phyloP scores from a whole-genome alignment of 2,329 filamentous ascomycete genomes.

The Cryphonectria naterciae region DNA sequence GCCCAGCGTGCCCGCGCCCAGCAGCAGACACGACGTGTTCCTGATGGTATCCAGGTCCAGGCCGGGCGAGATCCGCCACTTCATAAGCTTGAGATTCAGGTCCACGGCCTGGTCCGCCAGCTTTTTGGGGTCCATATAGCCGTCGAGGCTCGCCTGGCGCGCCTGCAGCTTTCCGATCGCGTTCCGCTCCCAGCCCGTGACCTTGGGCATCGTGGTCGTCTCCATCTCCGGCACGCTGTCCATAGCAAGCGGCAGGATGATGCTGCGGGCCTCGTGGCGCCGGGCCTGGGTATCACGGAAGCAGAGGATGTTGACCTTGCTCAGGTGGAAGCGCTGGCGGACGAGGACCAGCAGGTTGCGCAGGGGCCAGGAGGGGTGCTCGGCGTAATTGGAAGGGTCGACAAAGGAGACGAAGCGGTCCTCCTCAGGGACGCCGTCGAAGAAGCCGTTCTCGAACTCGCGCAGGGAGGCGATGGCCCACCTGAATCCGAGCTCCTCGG shows the following conservation, averaged over 20 bases:
- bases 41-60: slow-evolving; percentile 89
- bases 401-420: slow-evolving; percentile 86
- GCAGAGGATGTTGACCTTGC: slow-evolving; percentile 81
- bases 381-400: slow-evolving; percentile 87
- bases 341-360: slow-evolving; percentile 87
- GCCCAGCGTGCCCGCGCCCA: slow-evolving; percentile 91
- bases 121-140: slow-evolving; percentile 89
- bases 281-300: slow-evolving; percentile 82
- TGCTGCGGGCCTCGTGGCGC: slow-evolving; percentile 79
- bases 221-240: slow-evolving; percentile 50
- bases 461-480: slow-evolving; percentile 81
- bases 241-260: slow-evolving; percentile 71
- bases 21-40: slow-evolving; percentile 82
- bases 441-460: slow-evolving; percentile 86
- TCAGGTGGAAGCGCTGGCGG: slow-evolving; percentile 77
- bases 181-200: slow-evolving; percentile 94
- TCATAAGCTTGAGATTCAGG: slow-evolving; percentile 96
- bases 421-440: slow-evolving; percentile 69
- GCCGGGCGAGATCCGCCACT: slow-evolving; percentile 92
- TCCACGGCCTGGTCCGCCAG: slow-evolving; percentile 94
- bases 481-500: slow-evolving; percentile 62
- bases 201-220: slow-evolving; percentile 72
- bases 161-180: slow-evolving; percentile 76
- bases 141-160: slow-evolving; percentile 79
- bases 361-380: slow-evolving; percentile 90